phyloP scores from a whole-genome alignment of 2,329 filamentous ascomycete species.

The Scopulariopsis brevicaulis region DNA sequence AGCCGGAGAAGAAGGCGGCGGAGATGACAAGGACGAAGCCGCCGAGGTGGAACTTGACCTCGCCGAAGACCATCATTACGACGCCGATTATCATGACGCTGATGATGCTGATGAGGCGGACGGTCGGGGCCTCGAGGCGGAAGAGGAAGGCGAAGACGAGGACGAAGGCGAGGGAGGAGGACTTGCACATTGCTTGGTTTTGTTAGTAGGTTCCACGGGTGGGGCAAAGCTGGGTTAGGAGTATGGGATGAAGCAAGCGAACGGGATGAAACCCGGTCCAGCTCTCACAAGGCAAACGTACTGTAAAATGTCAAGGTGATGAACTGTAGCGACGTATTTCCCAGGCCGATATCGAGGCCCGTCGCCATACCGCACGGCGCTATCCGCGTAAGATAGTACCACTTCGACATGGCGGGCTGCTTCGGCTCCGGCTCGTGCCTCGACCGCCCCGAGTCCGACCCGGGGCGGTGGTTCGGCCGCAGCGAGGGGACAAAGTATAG shows the following conservation, averaged over 20 bases:
- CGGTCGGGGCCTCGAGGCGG: constrained; percentile 76
- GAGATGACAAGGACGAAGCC: constrained; percentile 90
- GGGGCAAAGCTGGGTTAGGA: background rate
- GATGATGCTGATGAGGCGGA: constrained; percentile 79
- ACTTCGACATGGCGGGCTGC: constrained; percentile 62
- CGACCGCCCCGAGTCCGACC: constrained; percentile 36
- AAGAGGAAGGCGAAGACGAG: constrained; percentile 92
- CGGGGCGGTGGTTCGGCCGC: constrained; percentile 47
- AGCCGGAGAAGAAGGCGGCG: constrained; percentile 89
- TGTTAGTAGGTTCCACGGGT: constrained; percentile 11
- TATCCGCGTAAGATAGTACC: constrained; percentile 87
- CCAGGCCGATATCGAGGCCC: constrained; percentile 87
- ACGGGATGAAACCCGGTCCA: background rate
- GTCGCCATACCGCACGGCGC: constrained; percentile 88
- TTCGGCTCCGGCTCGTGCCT: constrained; percentile 42
- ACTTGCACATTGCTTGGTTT: constrained; percentile 84
- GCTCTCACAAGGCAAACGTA: constrained; percentile 25
- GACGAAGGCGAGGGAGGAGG: constrained; percentile 88
- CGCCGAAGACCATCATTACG: constrained; percentile 95
- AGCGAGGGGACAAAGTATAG: constrained; percentile 75
- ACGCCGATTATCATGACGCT: constrained; percentile 86
- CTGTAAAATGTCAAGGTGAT: constrained; percentile 96
- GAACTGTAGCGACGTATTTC: constrained; percentile 91
- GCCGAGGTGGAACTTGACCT: constrained; percentile 75
- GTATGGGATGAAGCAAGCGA: background rate